phyloP scores from a whole-genome alignment of 2,329 filamentous ascomycete species.

The Hypocrella siamensis region DNA sequence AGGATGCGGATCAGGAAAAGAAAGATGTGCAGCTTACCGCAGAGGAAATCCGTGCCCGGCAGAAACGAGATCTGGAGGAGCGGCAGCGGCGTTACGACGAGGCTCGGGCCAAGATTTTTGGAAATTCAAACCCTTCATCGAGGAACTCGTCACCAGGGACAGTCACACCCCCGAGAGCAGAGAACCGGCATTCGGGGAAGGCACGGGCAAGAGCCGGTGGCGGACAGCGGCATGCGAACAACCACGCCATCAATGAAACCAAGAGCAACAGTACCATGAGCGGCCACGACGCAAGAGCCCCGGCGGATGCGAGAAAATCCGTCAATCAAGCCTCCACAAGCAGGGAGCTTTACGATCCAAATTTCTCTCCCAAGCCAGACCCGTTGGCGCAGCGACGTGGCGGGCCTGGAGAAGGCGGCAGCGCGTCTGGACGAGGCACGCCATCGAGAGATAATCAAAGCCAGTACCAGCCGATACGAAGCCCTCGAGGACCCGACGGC shows the following conservation, averaged over 20 bases:
- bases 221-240: slow-evolving; percentile 8
- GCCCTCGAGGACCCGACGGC: slow-evolving; percentile 63
- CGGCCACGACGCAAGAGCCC: slow-evolving; percentile 5
- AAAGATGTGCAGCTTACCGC: slow-evolving; percentile 49
- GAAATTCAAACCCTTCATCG: slow-evolving; percentile 38
- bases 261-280: slow-evolving; percentile 7
- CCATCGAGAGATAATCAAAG: slow-evolving; percentile 33
- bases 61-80: slow-evolving; percentile 68
- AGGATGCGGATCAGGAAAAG: slow-evolving; percentile 47
- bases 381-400: slow-evolving; percentile 28
- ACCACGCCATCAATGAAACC: not conserved
- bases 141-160: slow-evolving; percentile 47
- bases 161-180: slow-evolving; percentile 37
- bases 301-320: slow-evolving; percentile 4
- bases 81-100: slow-evolving; percentile 86
- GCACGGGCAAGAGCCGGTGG: slow-evolving; percentile 27
- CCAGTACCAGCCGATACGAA: slow-evolving; percentile 48
- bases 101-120: slow-evolving; percentile 75
- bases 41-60: slow-evolving; percentile 64
- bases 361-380: slow-evolving; percentile 49
- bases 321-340: slow-evolving; percentile 15
- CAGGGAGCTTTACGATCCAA: slow-evolving; percentile 65
- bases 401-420: slow-evolving; percentile 23
- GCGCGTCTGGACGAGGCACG: not conserved
- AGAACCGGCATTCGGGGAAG: slow-evolving; percentile 20